phyloP scores from a whole-genome alignment of 202 grass and related monocot species.

The Eragrostis tef region DNA sequence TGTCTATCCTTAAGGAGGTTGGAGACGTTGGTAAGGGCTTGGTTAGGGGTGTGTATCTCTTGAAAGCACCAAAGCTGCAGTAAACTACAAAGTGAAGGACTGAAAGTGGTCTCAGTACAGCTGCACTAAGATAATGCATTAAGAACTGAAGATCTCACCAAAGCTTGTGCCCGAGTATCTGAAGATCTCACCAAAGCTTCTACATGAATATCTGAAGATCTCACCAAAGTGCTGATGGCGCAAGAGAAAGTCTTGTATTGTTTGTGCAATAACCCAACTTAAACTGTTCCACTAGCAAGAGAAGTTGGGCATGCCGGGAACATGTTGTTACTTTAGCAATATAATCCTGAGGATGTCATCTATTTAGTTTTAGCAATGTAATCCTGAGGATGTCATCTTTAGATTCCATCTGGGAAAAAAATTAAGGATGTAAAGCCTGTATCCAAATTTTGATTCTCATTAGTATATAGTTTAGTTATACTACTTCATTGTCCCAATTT shows the following conservation, averaged over 20 bases:
- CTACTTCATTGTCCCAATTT: not conserved
- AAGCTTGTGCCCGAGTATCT: not conserved
- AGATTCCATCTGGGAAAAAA: not conserved
- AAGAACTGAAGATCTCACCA: not conserved
- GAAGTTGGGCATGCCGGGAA: not conserved
- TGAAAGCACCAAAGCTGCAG: slow-evolving; percentile 70
- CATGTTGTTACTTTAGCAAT: slow-evolving; percentile 17
- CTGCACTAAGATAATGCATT: not conserved
- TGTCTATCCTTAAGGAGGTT: slow-evolving; percentile 70
- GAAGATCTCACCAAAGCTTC: not conserved
- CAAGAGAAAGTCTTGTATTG: not conserved
- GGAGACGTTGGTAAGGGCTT: slow-evolving; percentile 86
- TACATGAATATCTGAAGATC: not conserved
- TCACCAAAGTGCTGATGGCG: not conserved
- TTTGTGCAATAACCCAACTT: not conserved
- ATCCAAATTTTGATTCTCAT: slow-evolving; percentile 43
- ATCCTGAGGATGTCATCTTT: slow-evolving; percentile 23
- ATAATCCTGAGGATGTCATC: not conserved
- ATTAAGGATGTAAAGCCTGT: slow-evolving; percentile 13
- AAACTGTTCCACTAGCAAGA: not conserved
- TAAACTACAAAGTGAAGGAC: not conserved
- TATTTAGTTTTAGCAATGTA: slow-evolving; percentile 2
- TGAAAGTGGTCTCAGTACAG: not conserved
- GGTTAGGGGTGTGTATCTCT: slow-evolving; percentile 79
- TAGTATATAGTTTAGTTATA: slow-evolving; percentile 31